Evolutionary conservation across 129 eudicot genomes (phyloP), one percentile per base, ranked within the genome.

Genomic region (Arctium lappa): DNA sequence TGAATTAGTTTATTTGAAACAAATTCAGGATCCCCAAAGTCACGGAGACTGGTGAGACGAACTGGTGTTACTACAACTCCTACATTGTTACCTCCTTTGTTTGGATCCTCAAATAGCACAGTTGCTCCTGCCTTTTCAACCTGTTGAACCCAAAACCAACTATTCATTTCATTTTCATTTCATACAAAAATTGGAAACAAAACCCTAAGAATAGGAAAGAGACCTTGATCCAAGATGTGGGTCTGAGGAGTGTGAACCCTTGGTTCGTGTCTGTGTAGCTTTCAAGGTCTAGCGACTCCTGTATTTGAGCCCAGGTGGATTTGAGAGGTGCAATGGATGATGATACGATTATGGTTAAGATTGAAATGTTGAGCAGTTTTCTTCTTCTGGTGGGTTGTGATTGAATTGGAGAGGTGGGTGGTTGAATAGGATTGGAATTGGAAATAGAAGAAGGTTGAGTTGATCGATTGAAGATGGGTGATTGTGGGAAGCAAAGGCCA

Each of bases 21-120:
- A 84, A 92, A 95, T 5, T 92, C 85, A 60, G 99, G 97, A 84
- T 85, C 90, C 65, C 97, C 99, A 86, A 92, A 95, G 37, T 92
- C 90, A 34, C 27, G 0, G 27, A 22, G 27, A 22, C 27, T 22
- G 27, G 27, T 22, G 27, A 22, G 27, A 22, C 27, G 27, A 22
- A 22, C 27, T 0, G 27, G 27, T 22, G 27, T 22, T 22, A 22
- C 27, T 22, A 22, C 27, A 22, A 22, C 27, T 22, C 27, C 27
- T 22, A 22, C 27, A 22, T 22, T 22, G 27, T 22, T 22, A 22
- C 27, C 27, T 22, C 27, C 27, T 22, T 22, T 22, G 27, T 22
- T 22, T 22, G 27, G 27, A 22, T 22, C 27, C 27, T 22, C 27
- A 22, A 22, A 22, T 22, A 22, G 27, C 27, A 22, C 27, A 22